Evolutionary conservation across 129 eudicot genomes (phyloP).

Genomic region (Chrysanthemum makinoi): DNA sequence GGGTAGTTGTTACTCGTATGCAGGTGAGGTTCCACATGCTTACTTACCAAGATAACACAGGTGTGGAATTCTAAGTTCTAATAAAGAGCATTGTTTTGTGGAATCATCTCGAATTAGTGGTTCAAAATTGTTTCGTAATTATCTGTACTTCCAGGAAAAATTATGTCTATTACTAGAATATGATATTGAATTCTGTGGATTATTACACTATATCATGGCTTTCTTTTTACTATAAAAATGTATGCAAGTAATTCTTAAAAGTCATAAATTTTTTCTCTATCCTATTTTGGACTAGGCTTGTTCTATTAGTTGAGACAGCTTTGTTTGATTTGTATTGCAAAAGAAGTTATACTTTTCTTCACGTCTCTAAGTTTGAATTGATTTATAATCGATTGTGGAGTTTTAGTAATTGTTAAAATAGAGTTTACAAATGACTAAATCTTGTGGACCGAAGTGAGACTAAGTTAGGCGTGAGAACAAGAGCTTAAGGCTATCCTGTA

Average conservation of each 20-base stretch:
- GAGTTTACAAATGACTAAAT: neutral
- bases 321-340: neutral
- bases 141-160: neutral
- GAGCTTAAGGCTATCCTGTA: neutral
- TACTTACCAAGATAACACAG: conserved; percentile 16
- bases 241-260: neutral
- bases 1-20: conserved; percentile 99
- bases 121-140: conserved; percentile 7
- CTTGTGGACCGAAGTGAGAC: neutral
- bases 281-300: neutral
- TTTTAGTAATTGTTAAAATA: neutral
- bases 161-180: neutral
- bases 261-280: neutral
- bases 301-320: neutral
- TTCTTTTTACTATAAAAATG: conserved; percentile 2
- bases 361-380: neutral
- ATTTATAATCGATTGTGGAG: neutral
- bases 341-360: neutral
- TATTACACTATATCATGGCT: neutral
- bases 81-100: conserved; percentile 4
- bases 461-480: neutral
- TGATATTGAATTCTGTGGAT: conserved; percentile 2
- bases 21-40: conserved; percentile 51
- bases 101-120: conserved; percentile 17
- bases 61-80: conserved; percentile 16